These are phyloP conservation scores for Spathaspora boniae DNA, from an alignment of 805 yeast species.

Conservation along the genomic window DNA sequence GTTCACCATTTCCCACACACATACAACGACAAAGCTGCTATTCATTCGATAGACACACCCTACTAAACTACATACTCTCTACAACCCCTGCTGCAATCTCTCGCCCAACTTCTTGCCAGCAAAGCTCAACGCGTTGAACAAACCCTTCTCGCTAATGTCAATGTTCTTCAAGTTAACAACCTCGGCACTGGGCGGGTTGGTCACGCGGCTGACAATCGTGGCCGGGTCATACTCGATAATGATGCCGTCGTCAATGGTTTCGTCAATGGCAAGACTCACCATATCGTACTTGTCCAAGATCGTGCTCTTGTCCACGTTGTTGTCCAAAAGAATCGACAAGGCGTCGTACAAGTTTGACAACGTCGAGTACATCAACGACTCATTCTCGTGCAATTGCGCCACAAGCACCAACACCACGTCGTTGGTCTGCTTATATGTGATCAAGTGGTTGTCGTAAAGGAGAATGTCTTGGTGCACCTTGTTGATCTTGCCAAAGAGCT, in stretches of 20 bases:
- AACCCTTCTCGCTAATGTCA: conserved; percentile 69
- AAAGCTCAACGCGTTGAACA: conserved; percentile 81
- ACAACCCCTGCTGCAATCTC: conserved; percentile 43
- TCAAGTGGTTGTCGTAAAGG: conserved; percentile 71
- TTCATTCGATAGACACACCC: no score
- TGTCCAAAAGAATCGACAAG: conserved; percentile 67
- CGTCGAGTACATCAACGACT: conserved; percentile 70
- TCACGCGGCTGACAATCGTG: conserved; percentile 84
- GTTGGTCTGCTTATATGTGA: conserved; percentile 81
- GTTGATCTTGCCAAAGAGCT: conserved; percentile 69
- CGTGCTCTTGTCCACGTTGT: conserved; percentile 72
- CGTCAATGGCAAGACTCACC: conserved; percentile 84
- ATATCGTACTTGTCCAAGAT: conserved; percentile 81
- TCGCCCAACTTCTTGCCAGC: conserved; percentile 68
- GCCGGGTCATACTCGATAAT: conserved; percentile 86
- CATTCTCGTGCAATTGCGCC: conserved; percentile 81
- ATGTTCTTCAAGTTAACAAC: conserved; percentile 51
- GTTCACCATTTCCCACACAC: no score
- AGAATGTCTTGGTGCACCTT: conserved; percentile 79
- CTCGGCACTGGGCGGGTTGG: conserved; percentile 62
- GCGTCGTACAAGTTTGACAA: conserved; percentile 79
- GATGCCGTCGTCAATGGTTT: conserved; percentile 89
- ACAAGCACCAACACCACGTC: conserved; percentile 72
- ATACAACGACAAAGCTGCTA: no score
- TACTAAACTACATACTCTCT: no score